Percentiles rank a stretch among this genome's conserved stretches.
These are phyloP conservation scores for Lepiota venenata DNA, from an alignment of 768 basidiomycete species.

Conservation along the genomic window DNA sequence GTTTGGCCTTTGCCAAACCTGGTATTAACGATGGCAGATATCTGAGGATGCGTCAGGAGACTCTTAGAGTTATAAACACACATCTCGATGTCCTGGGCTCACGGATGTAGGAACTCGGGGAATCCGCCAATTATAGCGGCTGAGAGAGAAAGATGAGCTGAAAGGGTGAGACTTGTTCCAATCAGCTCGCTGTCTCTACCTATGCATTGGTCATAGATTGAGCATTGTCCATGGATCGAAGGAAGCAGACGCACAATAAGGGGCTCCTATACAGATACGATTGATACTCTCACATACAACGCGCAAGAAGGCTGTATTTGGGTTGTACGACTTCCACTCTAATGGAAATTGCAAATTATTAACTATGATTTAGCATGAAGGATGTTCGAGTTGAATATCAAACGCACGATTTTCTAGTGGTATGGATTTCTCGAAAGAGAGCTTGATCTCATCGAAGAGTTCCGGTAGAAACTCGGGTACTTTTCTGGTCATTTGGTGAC, in stretches of 20 bases:
- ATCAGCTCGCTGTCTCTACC: conserved; percentile 36
- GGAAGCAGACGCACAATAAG: conserved; percentile 34
- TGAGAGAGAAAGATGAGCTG: too few species aligned
- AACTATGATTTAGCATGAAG: neutral
- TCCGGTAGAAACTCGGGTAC: conserved; percentile 33
- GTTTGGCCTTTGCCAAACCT: too few species aligned
- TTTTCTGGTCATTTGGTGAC: conserved; percentile 32
- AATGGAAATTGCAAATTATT: neutral
- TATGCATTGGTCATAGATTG: conserved; percentile 26
- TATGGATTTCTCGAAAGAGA: conserved; percentile 37
- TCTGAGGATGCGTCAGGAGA: too few species aligned
- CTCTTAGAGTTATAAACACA: too few species aligned
- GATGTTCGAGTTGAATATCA: neutral
- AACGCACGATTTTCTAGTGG: conserved; percentile 22
- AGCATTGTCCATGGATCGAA: neutral
- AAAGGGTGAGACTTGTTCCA: too few species aligned
- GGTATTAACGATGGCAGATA: too few species aligned
- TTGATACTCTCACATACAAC: conserved; percentile 40
- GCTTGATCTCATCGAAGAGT: conserved; percentile 40
- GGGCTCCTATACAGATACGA: conserved; percentile 46
- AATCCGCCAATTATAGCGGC: too few species aligned
- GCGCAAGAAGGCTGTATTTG: conserved; percentile 21
- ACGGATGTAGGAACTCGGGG: too few species aligned
- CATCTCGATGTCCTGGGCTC: too few species aligned
- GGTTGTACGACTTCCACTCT: conserved; percentile 38